Evolutionary conservation across 305 asterid genomes (phyloP).

Genomic region (Fraxinus dipetala): DNA sequence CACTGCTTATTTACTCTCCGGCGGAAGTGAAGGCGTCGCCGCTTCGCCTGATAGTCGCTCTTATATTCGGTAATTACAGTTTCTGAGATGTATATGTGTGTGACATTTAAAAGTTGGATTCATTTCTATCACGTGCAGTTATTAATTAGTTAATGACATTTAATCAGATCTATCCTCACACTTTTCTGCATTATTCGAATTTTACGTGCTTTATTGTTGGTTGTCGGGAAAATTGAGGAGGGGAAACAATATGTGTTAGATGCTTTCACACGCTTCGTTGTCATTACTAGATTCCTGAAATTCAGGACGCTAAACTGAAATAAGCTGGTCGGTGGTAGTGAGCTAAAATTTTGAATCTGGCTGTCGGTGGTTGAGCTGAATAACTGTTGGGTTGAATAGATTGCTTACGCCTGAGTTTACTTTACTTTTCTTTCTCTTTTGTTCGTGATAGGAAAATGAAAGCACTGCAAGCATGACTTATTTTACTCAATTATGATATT

Average conservation of each 20-base stretch:
- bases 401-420: not conserved
- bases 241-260: not conserved
- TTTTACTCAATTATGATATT: not conserved
- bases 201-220: not conserved
- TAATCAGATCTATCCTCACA: conserved; percentile 42
- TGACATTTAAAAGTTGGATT: not conserved
- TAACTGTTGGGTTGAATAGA: not conserved
- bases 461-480: conserved; percentile 2
- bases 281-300: conserved; percentile 1
- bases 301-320: conserved; percentile 19
- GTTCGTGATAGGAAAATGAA: not conserved
- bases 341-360: not conserved
- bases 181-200: conserved; percentile 22
- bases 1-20: conserved; percentile 81
- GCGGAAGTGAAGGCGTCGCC: conserved; percentile 92
- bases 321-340: conserved; percentile 14
- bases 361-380: conserved; percentile 10
- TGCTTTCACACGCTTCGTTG: conserved; percentile 1
- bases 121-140: not conserved
- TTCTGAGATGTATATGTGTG: not conserved
- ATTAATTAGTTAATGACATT: not conserved
- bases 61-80: conserved; percentile 59
- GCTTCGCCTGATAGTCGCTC: conserved; percentile 58
- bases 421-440: not conserved
- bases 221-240: conserved; percentile 6